Percentiles rank a stretch among this genome's conserved stretches.
Evolutionary conservation across 2,329 filamentous ascomycete species (phyloP).

Genomic region (Apiospora sp.): DNA sequence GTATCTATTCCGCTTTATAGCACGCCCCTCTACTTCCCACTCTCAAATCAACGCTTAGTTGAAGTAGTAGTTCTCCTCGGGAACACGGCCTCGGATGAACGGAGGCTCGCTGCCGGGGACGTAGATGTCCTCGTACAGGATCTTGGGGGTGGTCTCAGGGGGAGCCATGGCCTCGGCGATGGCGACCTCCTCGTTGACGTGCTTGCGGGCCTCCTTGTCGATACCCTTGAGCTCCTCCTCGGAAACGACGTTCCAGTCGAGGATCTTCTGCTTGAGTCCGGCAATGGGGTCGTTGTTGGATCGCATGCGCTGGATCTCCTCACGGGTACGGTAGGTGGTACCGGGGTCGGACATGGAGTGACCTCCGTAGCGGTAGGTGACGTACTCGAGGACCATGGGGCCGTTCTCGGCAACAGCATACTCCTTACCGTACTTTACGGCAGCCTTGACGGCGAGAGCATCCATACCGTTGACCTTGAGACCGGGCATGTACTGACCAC

Average conservation of each 20-base stretch:
- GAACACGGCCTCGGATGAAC: conserved; percentile 85
- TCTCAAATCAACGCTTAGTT: conserved; percentile 49
- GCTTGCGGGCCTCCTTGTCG: conserved; percentile 89
- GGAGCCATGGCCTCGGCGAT: conserved; percentile 86
- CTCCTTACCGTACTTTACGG: conserved; percentile 92
- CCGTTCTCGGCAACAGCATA: conserved; percentile 85
- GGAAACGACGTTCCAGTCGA: conserved; percentile 90
- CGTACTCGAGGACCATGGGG: conserved; percentile 96
- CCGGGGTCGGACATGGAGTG: conserved; percentile 99
- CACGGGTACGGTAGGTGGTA: conserved; percentile 98
- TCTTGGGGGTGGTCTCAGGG: conserved; percentile 81
- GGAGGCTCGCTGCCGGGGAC: conserved; percentile 85
- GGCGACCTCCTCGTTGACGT: conserved; percentile 90
- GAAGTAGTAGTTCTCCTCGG: conserved; percentile 96
- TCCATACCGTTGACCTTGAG: conserved; percentile 99
- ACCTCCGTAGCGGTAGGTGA: conserved; percentile 98
- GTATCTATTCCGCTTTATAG: conserved; percentile 10
- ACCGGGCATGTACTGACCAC: conserved; percentile 98
- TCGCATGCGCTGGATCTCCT: conserved; percentile 99
- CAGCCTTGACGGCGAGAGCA: conserved; percentile 95
- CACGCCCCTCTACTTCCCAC: conserved; percentile 10
- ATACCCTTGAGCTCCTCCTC: conserved; percentile 97
- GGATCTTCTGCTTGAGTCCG: conserved; percentile 95
- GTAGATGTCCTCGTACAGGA: conserved; percentile 97
- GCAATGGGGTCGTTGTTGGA: conserved; percentile 98